Base-by-base conservation (phyloP, 805 yeast genomes). In the Debaryomyces castellii region DNA sequence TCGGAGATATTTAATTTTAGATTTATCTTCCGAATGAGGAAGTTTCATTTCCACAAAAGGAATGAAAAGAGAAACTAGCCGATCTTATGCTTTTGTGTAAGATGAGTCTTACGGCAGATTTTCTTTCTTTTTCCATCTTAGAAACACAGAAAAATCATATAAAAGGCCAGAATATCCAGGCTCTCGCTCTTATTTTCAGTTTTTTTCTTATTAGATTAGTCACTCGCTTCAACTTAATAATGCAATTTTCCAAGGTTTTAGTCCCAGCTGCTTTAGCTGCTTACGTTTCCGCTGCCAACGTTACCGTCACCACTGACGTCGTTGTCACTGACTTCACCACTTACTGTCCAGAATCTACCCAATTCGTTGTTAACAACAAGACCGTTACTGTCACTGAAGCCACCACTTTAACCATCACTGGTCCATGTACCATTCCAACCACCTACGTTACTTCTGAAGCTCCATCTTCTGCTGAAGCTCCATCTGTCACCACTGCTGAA, bases 331-430 rank as follows among this genome's bases (percentile, higher is more conserved):
- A 74, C 61, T 78, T 73, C 79, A 60, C 65, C 71, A 87, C 95
- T 58, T 87, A 83, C 85, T 87, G 95, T 72, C 95, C 96, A 66
- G 72, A 62, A 52, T 70, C 95, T 43, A 88, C 96, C 58, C 69
- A 77, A 49, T 59, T 87, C 49, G 75, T 73, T 53, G 80, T 82
- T 67, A 83, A 82, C 78, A 77, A 76, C 76, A 64, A 65, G 65
- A 85, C 92, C 63, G 78, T 81, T 81, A 81, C 86, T 54, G 89
- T 85, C 63, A 81, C 91, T 51, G 83, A 67, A 59, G 82, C 92
- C 50, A 85, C 92, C 66, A 87, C 95, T 57, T 69, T 88, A 60
- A 87, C 94, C 67, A 78, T 87, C 80, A 85, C 95, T 60, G 85
- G 88, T 77, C 91, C 91, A 65, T 88, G 96, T 77, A 86, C 92